Base-by-base conservation (phyloP, 31 red algal genomes). In the Asparagopsis taxiformis region DNA sequence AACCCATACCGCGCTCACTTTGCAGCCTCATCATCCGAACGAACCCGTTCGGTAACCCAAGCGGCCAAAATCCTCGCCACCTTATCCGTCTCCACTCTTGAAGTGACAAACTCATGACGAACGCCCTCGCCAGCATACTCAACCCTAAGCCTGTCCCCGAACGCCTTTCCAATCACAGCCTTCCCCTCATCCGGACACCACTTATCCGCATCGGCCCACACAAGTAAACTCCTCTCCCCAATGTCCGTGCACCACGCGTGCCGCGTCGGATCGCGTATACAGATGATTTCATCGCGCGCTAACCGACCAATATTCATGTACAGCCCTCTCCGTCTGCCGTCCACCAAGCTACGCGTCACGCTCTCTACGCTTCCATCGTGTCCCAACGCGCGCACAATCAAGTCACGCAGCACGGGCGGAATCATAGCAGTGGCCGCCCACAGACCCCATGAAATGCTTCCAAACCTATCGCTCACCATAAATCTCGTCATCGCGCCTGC, bases 241-340 rank as follows among this genome's bases (percentile, higher is more conserved):
- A 91, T 22, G 16, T 36, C 31, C 24, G 67, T 62, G 36, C 36
- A n/a, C 21, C n/a, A 21, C 21, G 17, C 48, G 7, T 44, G 31
- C 6, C 20, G 23, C 24, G 51, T 23, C 10, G 65, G 62, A 38
- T 70, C 55, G 1, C 50, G 55, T 3, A 91, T 91, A 13, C 59
- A 25, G 20, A 51, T 16, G 25, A 72, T 71, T 62, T 91, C 87
- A 34, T 91, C 87, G 24, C 77, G 61, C 32, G 70, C 87, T 2
- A 91, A 57, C n/a, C 54, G 31, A 35, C 56, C 53, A 16, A 82
- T 56, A 36, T 91, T 91, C 24, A 62, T 19, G 32, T 77, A 82
- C 10, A 91, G 51, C 2, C 29, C 64, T 20, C 63, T 26, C 37
- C 77, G 32, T 22, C 48, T 54, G 36, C 87, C 87, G 44, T 82